phyloP scores from a whole-genome alignment of 768 basidiomycete species.

The Termitomyces sp. region DNA sequence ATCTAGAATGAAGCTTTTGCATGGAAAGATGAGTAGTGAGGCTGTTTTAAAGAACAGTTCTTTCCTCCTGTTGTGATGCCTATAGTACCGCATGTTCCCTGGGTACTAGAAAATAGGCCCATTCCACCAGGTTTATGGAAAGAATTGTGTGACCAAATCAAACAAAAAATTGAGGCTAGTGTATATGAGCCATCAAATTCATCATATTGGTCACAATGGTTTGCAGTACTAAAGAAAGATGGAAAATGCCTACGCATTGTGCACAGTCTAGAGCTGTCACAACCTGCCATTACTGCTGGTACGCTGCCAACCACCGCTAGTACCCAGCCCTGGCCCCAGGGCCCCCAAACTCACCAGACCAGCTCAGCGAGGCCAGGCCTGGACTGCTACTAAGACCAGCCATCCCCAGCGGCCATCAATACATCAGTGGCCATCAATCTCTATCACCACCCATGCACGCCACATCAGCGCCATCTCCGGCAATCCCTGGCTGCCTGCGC shows the following conservation, averaged over 20 bases:
- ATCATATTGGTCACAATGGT: slow-evolving; percentile 20
- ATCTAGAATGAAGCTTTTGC: slow-evolving; percentile 13
- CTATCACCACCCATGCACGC: too few relatives aligned
- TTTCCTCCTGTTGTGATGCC: slow-evolving; percentile 28
- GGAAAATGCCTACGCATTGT: slow-evolving; percentile 25
- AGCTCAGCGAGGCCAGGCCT: too few relatives aligned
- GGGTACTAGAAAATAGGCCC: slow-evolving; percentile 21
- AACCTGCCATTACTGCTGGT: too few relatives aligned
- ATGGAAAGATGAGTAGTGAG: slow-evolving; percentile 15
- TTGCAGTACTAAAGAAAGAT: neutral
- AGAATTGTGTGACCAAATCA: slow-evolving; percentile 15
- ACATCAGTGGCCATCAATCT: too few relatives aligned
- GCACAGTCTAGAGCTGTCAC: slow-evolving; percentile 30
- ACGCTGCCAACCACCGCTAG: too few relatives aligned
- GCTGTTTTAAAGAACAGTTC: too few relatives aligned
- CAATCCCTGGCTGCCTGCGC: too few relatives aligned
- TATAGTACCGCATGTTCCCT: slow-evolving; percentile 27
- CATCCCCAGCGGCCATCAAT: too few relatives aligned
- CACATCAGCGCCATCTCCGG: too few relatives aligned
- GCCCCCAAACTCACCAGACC: too few relatives aligned
- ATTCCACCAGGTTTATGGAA: slow-evolving; percentile 19
- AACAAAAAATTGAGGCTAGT: slow-evolving; percentile 20
- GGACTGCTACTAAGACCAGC: too few relatives aligned
- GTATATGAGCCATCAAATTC: slow-evolving; percentile 28
- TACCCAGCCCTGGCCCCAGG: too few relatives aligned